A percentile compares a stretch with the other conserved stretches of the same genome.
phyloP scores from a whole-genome alignment of 305 asterid genomes.

The Plantago rigida region DNA sequence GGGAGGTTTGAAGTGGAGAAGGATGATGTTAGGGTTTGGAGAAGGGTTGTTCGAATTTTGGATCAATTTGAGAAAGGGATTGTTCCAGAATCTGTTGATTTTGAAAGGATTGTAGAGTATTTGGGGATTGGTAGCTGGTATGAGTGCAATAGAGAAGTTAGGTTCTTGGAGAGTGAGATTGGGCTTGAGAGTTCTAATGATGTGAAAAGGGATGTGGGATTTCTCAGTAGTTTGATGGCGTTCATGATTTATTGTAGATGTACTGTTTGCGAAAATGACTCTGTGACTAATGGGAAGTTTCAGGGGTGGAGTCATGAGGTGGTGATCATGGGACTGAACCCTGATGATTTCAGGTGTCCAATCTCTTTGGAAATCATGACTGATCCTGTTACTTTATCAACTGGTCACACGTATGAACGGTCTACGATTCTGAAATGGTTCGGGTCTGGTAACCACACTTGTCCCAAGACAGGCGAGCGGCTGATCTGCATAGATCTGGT shows the following conservation, averaged over 20 bases:
- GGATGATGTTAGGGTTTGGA: conserved; percentile 33
- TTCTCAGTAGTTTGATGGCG: conserved; percentile 42
- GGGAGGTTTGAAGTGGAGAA: conserved; percentile 34
- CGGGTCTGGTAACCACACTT: conserved; percentile 53
- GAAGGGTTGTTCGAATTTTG: conserved; percentile 30
- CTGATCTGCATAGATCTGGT: conserved; percentile 35
- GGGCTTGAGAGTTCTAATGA: conserved; percentile 29
- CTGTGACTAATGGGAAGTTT: neutral
- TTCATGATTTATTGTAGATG: conserved; percentile 60
- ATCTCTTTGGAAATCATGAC: conserved; percentile 67
- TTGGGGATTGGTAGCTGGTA: conserved; percentile 54
- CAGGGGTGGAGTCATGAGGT: conserved; percentile 16
- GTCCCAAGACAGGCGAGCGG: conserved; percentile 75
- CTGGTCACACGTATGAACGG: conserved; percentile 80
- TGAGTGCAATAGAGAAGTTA: conserved; percentile 46
- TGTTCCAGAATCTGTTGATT: conserved; percentile 39
- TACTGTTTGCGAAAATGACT: conserved; percentile 32
- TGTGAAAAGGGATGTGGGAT: conserved; percentile 37
- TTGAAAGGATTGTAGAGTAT: conserved; percentile 43
- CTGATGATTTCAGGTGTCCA: conserved; percentile 77
- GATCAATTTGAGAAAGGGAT: conserved; percentile 35
- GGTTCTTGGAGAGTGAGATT: conserved; percentile 47
- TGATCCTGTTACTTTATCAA: conserved; percentile 66
- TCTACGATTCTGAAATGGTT: conserved; percentile 68
- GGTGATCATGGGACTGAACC: conserved; percentile 32